Evolutionary conservation across 2,329 filamentous ascomycete species (phyloP), one percentile per base, ranked within the genome.

Genomic region (Cordyceps cicadae): DNA sequence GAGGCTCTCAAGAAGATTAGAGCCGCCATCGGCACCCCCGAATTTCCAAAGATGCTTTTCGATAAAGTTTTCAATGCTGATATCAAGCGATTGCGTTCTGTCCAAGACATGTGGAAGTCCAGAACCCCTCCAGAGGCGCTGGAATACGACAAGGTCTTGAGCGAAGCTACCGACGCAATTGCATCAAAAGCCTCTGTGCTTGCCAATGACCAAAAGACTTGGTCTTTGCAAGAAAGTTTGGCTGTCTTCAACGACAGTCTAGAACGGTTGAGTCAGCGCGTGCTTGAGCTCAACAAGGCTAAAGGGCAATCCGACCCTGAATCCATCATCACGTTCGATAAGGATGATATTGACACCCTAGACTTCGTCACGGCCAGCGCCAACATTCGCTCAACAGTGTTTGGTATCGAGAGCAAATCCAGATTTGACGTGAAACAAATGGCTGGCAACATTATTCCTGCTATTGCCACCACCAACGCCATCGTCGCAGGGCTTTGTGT

Each of bases 381-480:
- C 34, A 99, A 99, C 69, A 83, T 99, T 26, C 85, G 94, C 50
- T 94, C 93, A 1, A 80, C 84, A 26, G 81, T 96, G n/a, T 99
- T 99, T 70, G 88, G 87, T 60, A 96, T 99, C 62, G 89, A 93
- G 59, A 77, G 80, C 5, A 93, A 91, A 72, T 96, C 92, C 24
- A 91, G 95, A 62, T 99, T 97, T 70, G 92, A 97, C 70, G 92
- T 94, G 68, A 99, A 99, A 77, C 89, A 99, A 75, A 99, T 97
- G 93, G 94, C 94, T 4, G 94, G 94, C 59, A 99, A 99, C 71
- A 99, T 99, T 68, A 99, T 99, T 63, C 94, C 94, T 1, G 94
- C 94, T 2, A 99, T 99, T 70, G 94, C 94, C 5, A 99, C 94
- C 0, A 97, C 94, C 0, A 99, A 99, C 72, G 94, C 94, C 17